A percentile compares a stretch with the other conserved stretches of the same genome.
Conservation (phyloP, 352 stramenopile species). For the Phytophthora cajani region DNA sequence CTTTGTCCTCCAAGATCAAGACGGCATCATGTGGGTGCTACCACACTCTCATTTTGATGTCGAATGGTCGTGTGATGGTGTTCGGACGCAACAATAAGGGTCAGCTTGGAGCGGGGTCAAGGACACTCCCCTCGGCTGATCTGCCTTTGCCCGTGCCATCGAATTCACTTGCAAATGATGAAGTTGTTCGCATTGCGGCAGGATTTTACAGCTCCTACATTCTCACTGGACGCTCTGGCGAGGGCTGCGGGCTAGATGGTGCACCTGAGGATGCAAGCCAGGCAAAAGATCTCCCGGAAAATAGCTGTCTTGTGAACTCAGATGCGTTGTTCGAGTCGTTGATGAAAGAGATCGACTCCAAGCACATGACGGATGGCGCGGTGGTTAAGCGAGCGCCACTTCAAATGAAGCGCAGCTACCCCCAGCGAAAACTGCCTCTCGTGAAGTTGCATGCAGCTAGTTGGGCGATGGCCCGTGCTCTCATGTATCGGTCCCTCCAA, state of each 20-base stretch:
- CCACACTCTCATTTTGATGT: slow-evolving; percentile 80
- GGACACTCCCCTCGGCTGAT: slow-evolving; percentile 82
- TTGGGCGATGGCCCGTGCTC: slow-evolving; percentile 80
- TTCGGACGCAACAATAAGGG: slow-evolving; percentile 91
- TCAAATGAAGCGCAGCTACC: slow-evolving; percentile 54
- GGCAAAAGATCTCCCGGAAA: slow-evolving; percentile 67
- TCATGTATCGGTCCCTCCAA: slow-evolving; percentile 83
- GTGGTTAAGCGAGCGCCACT: slow-evolving; percentile 34
- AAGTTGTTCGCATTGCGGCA: slow-evolving; percentile 81
- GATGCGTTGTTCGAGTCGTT: slow-evolving; percentile 84
- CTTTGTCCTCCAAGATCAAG: slow-evolving; percentile 82
- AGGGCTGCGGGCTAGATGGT: slow-evolving; percentile 39
- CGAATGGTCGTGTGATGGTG: slow-evolving; percentile 84
- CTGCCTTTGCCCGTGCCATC: slow-evolving; percentile 79
- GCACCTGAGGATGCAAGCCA: slow-evolving; percentile 47
- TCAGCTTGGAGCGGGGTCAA: slow-evolving; percentile 76
- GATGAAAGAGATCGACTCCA: slow-evolving; percentile 88
- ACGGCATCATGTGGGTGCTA: slow-evolving; percentile 86
- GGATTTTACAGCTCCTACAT: slow-evolving; percentile 92
- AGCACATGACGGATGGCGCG: slow-evolving; percentile 25
- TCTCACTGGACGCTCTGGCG: slow-evolving; percentile 71
- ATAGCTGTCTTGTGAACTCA: slow-evolving; percentile 62
- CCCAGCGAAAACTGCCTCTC: slow-evolving; percentile 65
- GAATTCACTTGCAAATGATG: slow-evolving; percentile 79
- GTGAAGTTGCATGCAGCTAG: slow-evolving; percentile 79